Evolutionary conservation across 2,329 filamentous ascomycete species (phyloP), one percentile per base, ranked within the genome.

Genomic region (Nemania sp.): DNA sequence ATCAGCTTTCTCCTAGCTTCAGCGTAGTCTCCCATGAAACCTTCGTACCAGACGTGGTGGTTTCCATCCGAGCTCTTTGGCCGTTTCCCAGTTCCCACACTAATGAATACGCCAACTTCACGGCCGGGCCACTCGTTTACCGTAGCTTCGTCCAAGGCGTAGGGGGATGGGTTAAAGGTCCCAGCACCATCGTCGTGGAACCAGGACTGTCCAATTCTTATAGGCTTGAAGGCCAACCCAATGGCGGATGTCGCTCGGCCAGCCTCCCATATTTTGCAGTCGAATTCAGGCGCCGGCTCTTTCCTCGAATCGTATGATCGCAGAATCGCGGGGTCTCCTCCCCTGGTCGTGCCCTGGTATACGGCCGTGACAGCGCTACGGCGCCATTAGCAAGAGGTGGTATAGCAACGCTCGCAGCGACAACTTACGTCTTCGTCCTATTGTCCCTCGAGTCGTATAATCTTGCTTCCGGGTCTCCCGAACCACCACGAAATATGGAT

Each of bases 261-360:
- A 4, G 95, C 95, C 77, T 99, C 89, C 95, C 95, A 99, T 59
- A 99, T 95, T 47, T 89, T 96, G 76, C 93, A 97, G 72, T 97
- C 90, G 63, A 92, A 94, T 74, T 97, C 93, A 2, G 94, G 90
- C 0, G 92, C 85, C 0, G 93, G 90, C 74, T 98, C 95, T 75
- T 90, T 92, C 69, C 94, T 86, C 15, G 95, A 98, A 74, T 98
- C 94, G 76, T 99, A 99, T 1, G 94, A 98, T 66, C 95, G 89
- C 57, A 99, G 80, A 60, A 98, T 76, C 9, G 88, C 88, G 2
- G 93, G 84, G 1, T 86, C 81, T 6, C 85, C 84, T 40, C 86
- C 86, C 67, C 85, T 87, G 3, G 82, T 82, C 0, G 91, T 93
- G 46, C 92, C 92, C 77, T 91, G 92, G 75, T 96, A 96, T 25